Conservation (phyloP, 345 rosid genomes). For the Jatropha curcas region DNA sequence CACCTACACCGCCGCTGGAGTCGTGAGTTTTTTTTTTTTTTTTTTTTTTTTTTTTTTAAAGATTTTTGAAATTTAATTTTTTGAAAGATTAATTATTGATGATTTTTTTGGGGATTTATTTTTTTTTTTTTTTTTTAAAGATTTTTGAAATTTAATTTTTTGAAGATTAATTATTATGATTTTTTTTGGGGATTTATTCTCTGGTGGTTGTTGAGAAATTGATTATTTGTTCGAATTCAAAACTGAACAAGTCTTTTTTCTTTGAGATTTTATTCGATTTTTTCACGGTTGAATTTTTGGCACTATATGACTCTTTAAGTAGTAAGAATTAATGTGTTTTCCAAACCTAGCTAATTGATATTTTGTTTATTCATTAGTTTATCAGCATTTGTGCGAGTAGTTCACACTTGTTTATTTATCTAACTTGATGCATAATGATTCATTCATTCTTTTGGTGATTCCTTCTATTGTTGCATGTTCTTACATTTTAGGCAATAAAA, state of each 20-base stretch:
- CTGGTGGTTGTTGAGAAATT: too few species aligned
- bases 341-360: neutral
- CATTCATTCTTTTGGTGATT: neutral
- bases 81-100: neutral
- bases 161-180: too few species aligned
- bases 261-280: neutral
- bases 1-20: constrained; percentile 69
- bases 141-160: neutral
- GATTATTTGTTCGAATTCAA: too few species aligned
- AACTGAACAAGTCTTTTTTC: too few species aligned
- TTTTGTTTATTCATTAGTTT: neutral
- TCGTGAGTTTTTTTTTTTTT: constrained; percentile 51
- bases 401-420: too few species aligned
- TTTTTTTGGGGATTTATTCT: too few species aligned
- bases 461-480: neutral
- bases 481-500: neutral
- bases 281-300: neutral
- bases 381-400: neutral
- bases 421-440: neutral
- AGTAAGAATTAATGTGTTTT: neutral
- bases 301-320: neutral
- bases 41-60: neutral
- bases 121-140: too few species aligned
- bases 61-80: neutral
- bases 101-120: too few species aligned